These are phyloP conservation scores for Colletotrichum lindemuthianum DNA, from an alignment of 2,329 filamentous ascomycete genomes.

Conservation along the genomic window DNA sequence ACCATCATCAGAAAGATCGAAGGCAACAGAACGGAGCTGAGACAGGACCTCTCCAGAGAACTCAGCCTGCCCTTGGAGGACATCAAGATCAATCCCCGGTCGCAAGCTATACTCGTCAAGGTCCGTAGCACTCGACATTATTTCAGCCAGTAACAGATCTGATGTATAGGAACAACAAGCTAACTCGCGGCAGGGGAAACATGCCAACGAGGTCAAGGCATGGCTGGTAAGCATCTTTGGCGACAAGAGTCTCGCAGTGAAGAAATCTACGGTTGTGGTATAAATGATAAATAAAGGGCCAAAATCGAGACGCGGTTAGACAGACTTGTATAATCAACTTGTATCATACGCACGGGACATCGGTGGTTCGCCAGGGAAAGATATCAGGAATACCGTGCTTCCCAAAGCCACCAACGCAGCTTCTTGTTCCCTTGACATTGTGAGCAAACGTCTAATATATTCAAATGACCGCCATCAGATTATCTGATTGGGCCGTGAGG, in stretches of 20 bases:
- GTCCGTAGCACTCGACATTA: constrained; percentile 51
- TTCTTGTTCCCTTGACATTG: too few relatives aligned
- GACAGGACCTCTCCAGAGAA: constrained; percentile 68
- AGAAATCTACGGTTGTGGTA: not conserved
- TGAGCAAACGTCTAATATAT: too few relatives aligned
- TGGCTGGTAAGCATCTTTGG: not conserved
- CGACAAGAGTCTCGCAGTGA: not conserved
- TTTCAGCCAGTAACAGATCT: too few relatives aligned
- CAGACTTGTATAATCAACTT: constrained; percentile 14
- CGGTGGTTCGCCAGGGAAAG: too few relatives aligned
- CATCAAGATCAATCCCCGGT: constrained; percentile 67
- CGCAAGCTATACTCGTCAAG: constrained; percentile 79
- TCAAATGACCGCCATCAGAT: too few relatives aligned
- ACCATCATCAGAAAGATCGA: constrained; percentile 83
- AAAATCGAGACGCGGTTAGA: not conserved
- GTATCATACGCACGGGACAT: constrained; percentile 16
- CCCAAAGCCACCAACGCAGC: not conserved
- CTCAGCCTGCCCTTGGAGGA: constrained; percentile 67
- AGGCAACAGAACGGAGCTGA: constrained; percentile 73
- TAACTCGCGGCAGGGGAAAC: too few relatives aligned
- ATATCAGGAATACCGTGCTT: not conserved
- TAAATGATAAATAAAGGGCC: too few relatives aligned
- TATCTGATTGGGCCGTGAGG: not conserved
- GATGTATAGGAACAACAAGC: too few relatives aligned
- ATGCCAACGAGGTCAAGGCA: not conserved